A percentile compares a stretch with the other conserved stretches of the same genome.
Conservation (phyloP, 1,284 basidiomycete species). For the Trichosporon ovoides region DNA sequence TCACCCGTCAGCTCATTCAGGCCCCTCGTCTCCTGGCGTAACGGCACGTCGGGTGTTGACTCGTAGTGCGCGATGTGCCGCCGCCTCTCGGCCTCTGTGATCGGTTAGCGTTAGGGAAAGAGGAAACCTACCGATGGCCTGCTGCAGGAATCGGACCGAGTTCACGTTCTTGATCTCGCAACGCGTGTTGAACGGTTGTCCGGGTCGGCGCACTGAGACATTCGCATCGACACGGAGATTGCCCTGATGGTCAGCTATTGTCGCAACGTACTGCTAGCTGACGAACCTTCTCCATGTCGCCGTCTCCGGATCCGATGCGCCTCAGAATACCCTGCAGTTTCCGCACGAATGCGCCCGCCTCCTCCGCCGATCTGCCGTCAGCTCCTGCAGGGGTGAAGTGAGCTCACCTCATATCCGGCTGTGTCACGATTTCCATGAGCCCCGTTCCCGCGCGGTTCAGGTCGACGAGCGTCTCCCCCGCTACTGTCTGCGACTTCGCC, state of each 20-base stretch:
- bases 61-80: slow-evolving; percentile 44
- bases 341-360: slow-evolving; percentile 83
- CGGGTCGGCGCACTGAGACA: slow-evolving; percentile 72
- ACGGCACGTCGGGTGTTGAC: slow-evolving; percentile 21
- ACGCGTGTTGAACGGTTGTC: slow-evolving; percentile 68
- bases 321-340: slow-evolving; percentile 77
- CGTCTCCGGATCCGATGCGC: slow-evolving; percentile 80
- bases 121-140: slow-evolving; percentile 68
- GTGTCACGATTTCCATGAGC: slow-evolving; percentile 93
- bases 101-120: slow-evolving; percentile 41
- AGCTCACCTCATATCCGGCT: slow-evolving; percentile 77
- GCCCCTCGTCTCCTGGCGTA: slow-evolving; percentile 79
- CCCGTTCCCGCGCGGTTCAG: slow-evolving; percentile 85
- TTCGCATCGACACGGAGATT: slow-evolving; percentile 94
- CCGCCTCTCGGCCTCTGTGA: slow-evolving; percentile 54
- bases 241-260: slow-evolving; percentile 55
- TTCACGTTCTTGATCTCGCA: slow-evolving; percentile 98
- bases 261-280: too few species aligned
- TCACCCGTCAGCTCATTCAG: slow-evolving; percentile 76
- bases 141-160: slow-evolving; percentile 77
- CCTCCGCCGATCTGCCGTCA: slow-evolving; percentile 69
- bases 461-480: slow-evolving; percentile 66
- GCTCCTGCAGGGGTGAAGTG: background rate
- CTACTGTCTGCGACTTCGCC: slow-evolving; percentile 75
- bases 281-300: slow-evolving; percentile 90